A percentile compares a stretch with the other conserved stretches of the same genome.
Evolutionary conservation across 768 basidiomycete species (phyloP).

Genomic region (Termitomyces bulborhizus): DNA sequence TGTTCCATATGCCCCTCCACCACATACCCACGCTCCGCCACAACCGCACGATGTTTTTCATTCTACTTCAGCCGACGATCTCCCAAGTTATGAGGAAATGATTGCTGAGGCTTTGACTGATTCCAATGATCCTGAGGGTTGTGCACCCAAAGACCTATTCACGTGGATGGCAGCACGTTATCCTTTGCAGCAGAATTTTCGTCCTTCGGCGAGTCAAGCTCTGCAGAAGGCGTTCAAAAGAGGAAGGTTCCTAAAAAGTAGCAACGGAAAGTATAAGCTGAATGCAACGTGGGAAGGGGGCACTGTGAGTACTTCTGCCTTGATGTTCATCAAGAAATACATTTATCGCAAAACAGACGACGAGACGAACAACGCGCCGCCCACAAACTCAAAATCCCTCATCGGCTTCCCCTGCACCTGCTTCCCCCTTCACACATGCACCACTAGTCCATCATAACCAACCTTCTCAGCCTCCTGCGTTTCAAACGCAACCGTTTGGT

Average conservation of each 20-base stretch:
- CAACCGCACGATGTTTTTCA: conserved; percentile 18
- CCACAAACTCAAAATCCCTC: conserved; percentile 53
- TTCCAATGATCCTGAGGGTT: conserved; percentile 64
- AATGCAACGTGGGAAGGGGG: conserved; percentile 80
- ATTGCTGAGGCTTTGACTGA: conserved; percentile 74
- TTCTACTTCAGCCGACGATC: conserved; percentile 35
- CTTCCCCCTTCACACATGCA: conserved; percentile 56
- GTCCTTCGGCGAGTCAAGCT: conserved; percentile 86
- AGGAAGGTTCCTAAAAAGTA: conserved; percentile 72
- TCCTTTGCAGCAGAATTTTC: conserved; percentile 83
- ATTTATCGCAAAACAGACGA: conserved; percentile 41
- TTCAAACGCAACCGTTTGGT: conserved; percentile 8
- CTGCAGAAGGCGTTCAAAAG: conserved; percentile 81
- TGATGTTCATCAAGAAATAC: neutral
- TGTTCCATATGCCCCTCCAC: conserved; percentile 28
- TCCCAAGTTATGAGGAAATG: conserved; percentile 91
- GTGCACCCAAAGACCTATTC: conserved; percentile 78
- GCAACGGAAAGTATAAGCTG: conserved; percentile 67
- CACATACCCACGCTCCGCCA: conserved; percentile 22
- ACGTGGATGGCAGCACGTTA: conserved; percentile 79
- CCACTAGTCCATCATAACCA: conserved; percentile 38
- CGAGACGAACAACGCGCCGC: conserved; percentile 71
- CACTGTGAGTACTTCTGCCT: conserved; percentile 43
- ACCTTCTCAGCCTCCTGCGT: conserved; percentile 3
- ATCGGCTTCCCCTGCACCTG: conserved; percentile 23